Conservation (phyloP, 495 filamentous ascomycete genomes). For the Elaphomyces granulatus region DNA sequence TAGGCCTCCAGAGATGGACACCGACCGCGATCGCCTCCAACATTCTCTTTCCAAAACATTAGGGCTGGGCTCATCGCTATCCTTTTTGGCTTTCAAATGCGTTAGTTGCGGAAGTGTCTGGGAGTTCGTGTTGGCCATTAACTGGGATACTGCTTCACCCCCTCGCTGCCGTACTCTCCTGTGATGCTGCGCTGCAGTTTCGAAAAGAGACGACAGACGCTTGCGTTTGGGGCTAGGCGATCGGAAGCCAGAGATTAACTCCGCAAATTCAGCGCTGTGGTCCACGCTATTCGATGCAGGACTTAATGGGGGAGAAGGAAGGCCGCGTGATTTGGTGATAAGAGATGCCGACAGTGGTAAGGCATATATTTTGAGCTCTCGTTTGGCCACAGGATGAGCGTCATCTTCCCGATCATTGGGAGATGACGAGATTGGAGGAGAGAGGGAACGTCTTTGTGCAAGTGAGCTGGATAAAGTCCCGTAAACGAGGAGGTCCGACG, state of each 20-base stretch:
- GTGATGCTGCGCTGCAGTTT: constrained; percentile 43
- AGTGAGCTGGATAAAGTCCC: constrained; percentile 24
- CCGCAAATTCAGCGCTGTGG: constrained; percentile 14
- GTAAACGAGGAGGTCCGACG: constrained; percentile 44
- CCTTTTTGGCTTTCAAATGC: constrained; percentile 24
- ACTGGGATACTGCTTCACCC: constrained; percentile 40
- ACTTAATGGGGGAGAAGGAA: constrained; percentile 21
- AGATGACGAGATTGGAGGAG: constrained; percentile 34
- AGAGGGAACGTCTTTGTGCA: constrained; percentile 24
- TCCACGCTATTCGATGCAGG: constrained; percentile 4
- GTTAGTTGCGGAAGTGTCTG: constrained; percentile 25
- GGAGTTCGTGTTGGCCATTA: constrained; percentile 30
- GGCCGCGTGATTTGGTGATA: constrained; percentile 20
- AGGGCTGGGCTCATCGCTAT: constrained; percentile 25
- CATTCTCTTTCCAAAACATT: constrained; percentile 21
- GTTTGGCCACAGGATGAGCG: background rate
- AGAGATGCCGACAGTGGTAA: constrained; percentile 23
- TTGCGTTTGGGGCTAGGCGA: constrained; percentile 40
- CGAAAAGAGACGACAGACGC: constrained; percentile 40
- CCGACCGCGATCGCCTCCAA: constrained; percentile 22
- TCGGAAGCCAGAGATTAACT: constrained; percentile 29
- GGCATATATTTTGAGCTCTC: constrained; percentile 30
- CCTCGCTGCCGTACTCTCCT: constrained; percentile 39
- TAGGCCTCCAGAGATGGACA: constrained; percentile 22
- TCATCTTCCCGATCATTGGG: constrained; percentile 12